These are phyloP conservation scores for Alternaria brassicicola DNA, from an alignment of 2,329 filamentous ascomycete genomes.

Conservation along the genomic window DNA sequence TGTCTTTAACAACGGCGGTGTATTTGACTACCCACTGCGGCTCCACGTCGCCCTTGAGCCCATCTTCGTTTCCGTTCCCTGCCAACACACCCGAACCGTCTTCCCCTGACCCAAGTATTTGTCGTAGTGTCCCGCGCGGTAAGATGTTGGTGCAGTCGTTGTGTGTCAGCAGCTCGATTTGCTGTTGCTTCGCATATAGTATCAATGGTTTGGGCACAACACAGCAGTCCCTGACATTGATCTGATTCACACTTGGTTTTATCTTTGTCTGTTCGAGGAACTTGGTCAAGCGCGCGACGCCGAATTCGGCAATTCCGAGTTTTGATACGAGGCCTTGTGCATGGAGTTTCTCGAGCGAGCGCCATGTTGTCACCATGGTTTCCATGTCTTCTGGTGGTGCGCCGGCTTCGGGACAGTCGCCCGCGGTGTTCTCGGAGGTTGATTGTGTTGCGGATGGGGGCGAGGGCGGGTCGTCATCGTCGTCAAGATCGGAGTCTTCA, in stretches of 20 bases:
- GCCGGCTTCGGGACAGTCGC: constrained; percentile 33
- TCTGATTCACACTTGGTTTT: constrained; percentile 86
- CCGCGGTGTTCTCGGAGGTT: constrained; percentile 52
- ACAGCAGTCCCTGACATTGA: constrained; percentile 95
- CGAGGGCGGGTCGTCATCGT: constrained; percentile 55
- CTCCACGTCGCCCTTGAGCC: constrained; percentile 76
- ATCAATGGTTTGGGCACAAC: constrained; percentile 89
- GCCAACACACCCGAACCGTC: constrained; percentile 78
- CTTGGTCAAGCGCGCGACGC: constrained; percentile 77
- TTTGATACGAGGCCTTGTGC: constrained; percentile 72
- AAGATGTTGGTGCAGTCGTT: constrained; percentile 93
- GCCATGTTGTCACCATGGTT: constrained; percentile 70
- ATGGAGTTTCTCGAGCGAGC: constrained; percentile 74
- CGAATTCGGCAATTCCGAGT: constrained; percentile 90
- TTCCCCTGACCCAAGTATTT: constrained; percentile 76
- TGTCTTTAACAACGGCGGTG: constrained; percentile 89
- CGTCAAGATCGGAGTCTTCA: constrained; percentile 75
- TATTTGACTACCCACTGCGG: constrained; percentile 98
- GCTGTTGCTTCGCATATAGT: constrained; percentile 78
- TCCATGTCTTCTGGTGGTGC: constrained; percentile 61
- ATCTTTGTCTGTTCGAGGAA: constrained; percentile 75
- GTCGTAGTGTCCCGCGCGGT: constrained; percentile 80
- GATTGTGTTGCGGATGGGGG: constrained; percentile 27
- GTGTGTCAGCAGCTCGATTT: constrained; percentile 89
- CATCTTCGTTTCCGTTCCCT: constrained; percentile 59